Evolutionary conservation across 768 basidiomycete species (phyloP).

Genomic region (Ephemerocybe angulata): DNA sequence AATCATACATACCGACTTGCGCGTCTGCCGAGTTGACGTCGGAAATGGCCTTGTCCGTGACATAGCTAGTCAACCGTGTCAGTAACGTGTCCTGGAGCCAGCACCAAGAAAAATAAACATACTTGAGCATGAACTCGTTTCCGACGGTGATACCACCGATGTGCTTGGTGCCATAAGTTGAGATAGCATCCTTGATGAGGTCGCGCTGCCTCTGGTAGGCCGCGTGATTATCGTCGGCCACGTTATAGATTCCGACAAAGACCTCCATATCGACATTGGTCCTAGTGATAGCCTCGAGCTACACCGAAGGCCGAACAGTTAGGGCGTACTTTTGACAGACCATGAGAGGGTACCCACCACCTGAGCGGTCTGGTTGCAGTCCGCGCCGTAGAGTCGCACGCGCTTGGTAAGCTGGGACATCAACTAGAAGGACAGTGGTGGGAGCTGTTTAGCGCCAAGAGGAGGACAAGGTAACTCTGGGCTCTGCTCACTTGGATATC

Average conservation of each 20-base stretch:
- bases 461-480: background rate
- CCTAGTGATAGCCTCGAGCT: conserved; percentile 84
- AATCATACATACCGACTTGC: too few species aligned
- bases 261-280: conserved; percentile 85
- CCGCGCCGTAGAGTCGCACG: conserved; percentile 80
- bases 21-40: background rate
- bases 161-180: conserved; percentile 73
- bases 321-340: background rate
- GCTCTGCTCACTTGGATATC: conserved; percentile 58
- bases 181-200: conserved; percentile 59
- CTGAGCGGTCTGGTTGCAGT: conserved; percentile 78
- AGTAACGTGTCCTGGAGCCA: too few species aligned
- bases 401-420: conserved; percentile 82
- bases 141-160: conserved; percentile 85
- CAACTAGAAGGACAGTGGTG: conserved; percentile 38
- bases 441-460: background rate
- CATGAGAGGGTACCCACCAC: conserved; percentile 43
- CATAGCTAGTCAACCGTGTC: background rate
- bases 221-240: conserved; percentile 47
- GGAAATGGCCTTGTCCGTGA: background rate
- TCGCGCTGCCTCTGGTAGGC: conserved; percentile 72
- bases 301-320: conserved; percentile 2
- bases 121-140: conserved; percentile 88
- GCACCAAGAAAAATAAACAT: conserved; percentile 24
- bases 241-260: conserved; percentile 68